Evolutionary conservation across 805 yeast genomes (phyloP), one percentile per base, ranked within the genome.

Genomic region (Grigorovia transvaalensis): DNA sequence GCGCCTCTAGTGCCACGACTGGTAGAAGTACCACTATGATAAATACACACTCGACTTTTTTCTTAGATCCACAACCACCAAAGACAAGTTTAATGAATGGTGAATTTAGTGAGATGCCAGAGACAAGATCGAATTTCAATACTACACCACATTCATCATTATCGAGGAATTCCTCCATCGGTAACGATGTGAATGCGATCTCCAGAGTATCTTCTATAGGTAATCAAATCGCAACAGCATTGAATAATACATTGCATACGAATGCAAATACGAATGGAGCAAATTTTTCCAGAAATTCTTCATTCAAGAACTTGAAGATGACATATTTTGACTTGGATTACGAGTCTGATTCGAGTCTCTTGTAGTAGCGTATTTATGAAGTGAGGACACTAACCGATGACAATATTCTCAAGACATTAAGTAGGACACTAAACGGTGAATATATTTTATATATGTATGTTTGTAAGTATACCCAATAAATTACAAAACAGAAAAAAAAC

Each of bases 41-140:
- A 19, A 50, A 50, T 40, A 47, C 50, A 43, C 59, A 63, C 44
- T 65, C 69, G 0, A 66, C 69, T 1, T 66, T 66, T 47, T 59
- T 52, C 17, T 49, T 66, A 17, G 68, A 59, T 44, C 69, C 69
- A 12, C 54, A 54, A 47, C 67, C 68, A 9, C 68, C 69, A 30
- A 44, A 47, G 5, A 54, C 53, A 23, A 59, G 67, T 2, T 51
- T 65, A 50, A 66, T 66, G 70, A 64, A 65, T 50, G 70, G 70
- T 18, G 54, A 63, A 18, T 64, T 55, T 44, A 60, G 68, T 48
- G 57, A 59, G 13, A 61, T 66, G 27, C 70, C 70, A 9, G 66
- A 64, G 50, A 51, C 62, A n/a, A 51, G 50, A 38, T 64, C 69
- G 6, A 63, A 58, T 46, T 62, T 63, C 33, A 56, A 54, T 30